These are phyloP conservation scores for Spiromastix sp. DNA, from an alignment of 2,329 filamentous ascomycete species.

Conservation along the genomic window DNA sequence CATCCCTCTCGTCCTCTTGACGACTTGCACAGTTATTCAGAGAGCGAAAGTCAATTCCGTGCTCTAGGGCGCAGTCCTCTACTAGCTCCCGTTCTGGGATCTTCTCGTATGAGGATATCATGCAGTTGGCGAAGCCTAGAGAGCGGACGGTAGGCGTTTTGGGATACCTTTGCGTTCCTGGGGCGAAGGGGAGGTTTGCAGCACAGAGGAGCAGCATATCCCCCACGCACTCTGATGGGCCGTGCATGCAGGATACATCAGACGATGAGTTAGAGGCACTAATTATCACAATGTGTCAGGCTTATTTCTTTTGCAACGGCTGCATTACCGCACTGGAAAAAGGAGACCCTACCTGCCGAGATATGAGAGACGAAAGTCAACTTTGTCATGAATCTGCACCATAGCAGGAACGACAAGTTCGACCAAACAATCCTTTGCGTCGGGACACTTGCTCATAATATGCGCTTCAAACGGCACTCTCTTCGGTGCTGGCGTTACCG, in stretches of 20 bases:
- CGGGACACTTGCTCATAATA: constrained; percentile 96
- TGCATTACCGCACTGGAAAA: neutral
- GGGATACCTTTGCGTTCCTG: constrained; percentile 44
- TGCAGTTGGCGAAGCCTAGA: constrained; percentile 87
- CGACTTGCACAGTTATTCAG: constrained; percentile 73
- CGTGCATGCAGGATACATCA: constrained; percentile 81
- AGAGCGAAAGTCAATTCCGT: constrained; percentile 71
- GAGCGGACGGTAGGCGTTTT: constrained; percentile 65
- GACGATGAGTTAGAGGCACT: constrained; percentile 61
- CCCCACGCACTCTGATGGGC: constrained; percentile 80
- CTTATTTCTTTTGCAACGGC: no score
- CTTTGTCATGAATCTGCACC: constrained; percentile 69
- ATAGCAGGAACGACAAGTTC: constrained; percentile 77
- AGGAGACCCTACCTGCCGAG: constrained; percentile 60
- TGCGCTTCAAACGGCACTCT: constrained; percentile 77
- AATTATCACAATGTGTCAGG: no score
- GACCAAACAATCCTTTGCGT: constrained; percentile 73
- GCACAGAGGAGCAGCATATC: constrained; percentile 94
- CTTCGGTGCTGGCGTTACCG: constrained; percentile 4
- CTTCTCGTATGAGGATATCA: constrained; percentile 61
- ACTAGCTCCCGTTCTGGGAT: constrained; percentile 74
- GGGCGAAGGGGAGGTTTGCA: constrained; percentile 48
- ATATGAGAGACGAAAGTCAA: constrained; percentile 83
- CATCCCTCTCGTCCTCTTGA: constrained; percentile 55
- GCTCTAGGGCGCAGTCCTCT: constrained; percentile 80